Percentiles rank a stretch among this genome's conserved stretches.
Evolutionary conservation across 1,284 basidiomycete species (phyloP).

Genomic region (Ustilago shanxiensis): DNA sequence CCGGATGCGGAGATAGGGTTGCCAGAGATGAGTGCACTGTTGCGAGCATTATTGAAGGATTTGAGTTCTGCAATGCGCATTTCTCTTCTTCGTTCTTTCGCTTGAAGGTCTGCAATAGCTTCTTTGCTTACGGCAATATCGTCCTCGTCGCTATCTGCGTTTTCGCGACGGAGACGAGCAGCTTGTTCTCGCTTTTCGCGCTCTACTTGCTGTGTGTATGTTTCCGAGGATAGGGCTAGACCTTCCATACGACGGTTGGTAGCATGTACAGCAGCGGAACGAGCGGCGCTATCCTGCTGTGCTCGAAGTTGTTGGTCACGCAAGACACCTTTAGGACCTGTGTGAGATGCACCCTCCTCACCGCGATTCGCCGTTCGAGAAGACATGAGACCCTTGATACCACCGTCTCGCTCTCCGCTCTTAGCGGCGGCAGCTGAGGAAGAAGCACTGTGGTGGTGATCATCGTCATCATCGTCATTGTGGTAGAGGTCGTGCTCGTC

Average conservation of each 20-base stretch:
- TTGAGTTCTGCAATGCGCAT: conserved; percentile 52
- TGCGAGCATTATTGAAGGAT: conserved; percentile 12
- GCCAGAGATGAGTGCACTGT: conserved; percentile 15
- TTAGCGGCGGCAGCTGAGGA: conserved; percentile 3
- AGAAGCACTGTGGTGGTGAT: neutral
- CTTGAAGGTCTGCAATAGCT: conserved; percentile 49
- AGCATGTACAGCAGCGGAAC: conserved; percentile 21
- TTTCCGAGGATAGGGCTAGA: conserved; percentile 43
- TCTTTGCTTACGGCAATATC: conserved; percentile 19
- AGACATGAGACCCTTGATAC: conserved; percentile 15
- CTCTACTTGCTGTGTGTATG: conserved; percentile 48
- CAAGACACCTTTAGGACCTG: conserved; percentile 62
- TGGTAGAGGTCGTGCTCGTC: conserved; percentile 31
- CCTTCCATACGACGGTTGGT: conserved; percentile 47
- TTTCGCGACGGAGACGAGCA: conserved; percentile 10
- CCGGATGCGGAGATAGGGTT: neutral
- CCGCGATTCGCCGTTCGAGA: conserved; percentile 27
- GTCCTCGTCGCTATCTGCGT: conserved; percentile 28
- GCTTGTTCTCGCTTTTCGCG: conserved; percentile 31
- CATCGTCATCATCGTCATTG: conserved; percentile 29
- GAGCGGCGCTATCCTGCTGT: conserved; percentile 19
- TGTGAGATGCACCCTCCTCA: conserved; percentile 44
- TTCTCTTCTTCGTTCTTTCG: conserved; percentile 45
- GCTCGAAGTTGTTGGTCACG: conserved; percentile 44
- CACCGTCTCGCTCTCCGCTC: neutral